A percentile compares a stretch with the other conserved stretches of the same genome.
These are phyloP conservation scores for Tilletia setariae DNA, from an alignment of 1,284 basidiomycete species.

Conservation along the genomic window DNA sequence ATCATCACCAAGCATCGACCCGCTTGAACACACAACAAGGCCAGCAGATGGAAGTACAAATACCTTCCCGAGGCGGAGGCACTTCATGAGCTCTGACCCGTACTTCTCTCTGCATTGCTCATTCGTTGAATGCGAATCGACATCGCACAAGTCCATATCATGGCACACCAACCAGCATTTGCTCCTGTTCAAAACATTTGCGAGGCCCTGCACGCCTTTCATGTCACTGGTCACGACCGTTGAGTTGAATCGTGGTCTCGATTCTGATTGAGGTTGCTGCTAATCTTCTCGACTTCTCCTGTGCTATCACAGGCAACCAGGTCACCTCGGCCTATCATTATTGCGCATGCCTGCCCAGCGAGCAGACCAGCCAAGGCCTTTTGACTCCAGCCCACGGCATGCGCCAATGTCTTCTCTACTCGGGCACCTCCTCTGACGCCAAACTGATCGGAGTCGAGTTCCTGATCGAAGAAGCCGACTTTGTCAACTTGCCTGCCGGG, in stretches of 20 bases:
- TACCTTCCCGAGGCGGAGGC: neutral
- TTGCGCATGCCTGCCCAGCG: conserved; percentile 23
- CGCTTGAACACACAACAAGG: too few species aligned
- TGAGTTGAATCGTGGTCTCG: too few species aligned
- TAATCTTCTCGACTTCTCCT: neutral
- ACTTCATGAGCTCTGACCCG: neutral
- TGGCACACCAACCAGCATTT: conserved; percentile 12
- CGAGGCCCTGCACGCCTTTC: conserved; percentile 34
- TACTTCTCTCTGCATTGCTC: neutral
- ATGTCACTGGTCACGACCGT: conserved; percentile 31
- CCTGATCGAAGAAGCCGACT: conserved; percentile 59
- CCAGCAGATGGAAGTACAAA: neutral
- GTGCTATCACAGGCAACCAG: conserved; percentile 14
- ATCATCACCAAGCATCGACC: too few species aligned
- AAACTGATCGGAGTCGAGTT: conserved; percentile 63
- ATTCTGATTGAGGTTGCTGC: too few species aligned
- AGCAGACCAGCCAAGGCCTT: neutral
- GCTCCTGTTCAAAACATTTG: conserved; percentile 25
- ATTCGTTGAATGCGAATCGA: neutral
- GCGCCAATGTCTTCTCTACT: conserved; percentile 57
- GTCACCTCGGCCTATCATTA: conserved; percentile 31
- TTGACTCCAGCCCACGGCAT: conserved; percentile 14
- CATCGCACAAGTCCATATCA: neutral
- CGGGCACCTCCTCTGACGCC: conserved; percentile 58
- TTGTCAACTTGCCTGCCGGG: conserved; percentile 57